Evolutionary conservation across 345 rosid genomes (phyloP).

Genomic region (Salix caprea): DNA sequence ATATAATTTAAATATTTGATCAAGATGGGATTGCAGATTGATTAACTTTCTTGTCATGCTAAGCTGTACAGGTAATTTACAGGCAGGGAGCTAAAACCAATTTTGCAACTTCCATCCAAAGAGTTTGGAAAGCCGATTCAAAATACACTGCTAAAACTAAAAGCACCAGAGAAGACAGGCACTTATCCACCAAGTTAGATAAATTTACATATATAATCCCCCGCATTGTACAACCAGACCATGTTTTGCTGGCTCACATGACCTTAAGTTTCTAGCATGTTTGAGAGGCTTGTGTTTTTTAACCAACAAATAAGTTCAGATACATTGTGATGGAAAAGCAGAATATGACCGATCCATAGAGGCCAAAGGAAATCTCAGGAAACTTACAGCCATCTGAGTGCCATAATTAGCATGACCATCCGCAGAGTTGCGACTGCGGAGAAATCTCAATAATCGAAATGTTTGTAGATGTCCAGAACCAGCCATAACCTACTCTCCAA

Average conservation of each 20-base stretch:
- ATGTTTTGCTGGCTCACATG: background rate
- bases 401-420: slow-evolving; percentile 93
- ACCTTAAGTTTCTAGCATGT: background rate
- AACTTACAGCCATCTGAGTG: slow-evolving; percentile 83
- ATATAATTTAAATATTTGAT: background rate
- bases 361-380: background rate
- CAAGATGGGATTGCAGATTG: background rate
- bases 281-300: background rate
- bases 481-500: slow-evolving; percentile 74
- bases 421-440: slow-evolving; percentile 60
- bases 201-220: background rate
- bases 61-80: background rate
- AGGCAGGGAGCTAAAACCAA: background rate
- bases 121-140: background rate
- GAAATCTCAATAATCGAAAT: slow-evolving; percentile 78
- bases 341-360: background rate
- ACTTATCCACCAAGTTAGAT: background rate
- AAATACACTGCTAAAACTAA: background rate
- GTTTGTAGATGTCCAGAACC: slow-evolving; percentile 91
- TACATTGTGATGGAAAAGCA: background rate
- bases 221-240: background rate
- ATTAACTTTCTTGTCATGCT: background rate
- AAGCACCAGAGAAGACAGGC: background rate
- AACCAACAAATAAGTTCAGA: background rate
- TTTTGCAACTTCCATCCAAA: background rate